phyloP scores from a whole-genome alignment of 1,139 yeast genomes.

The Candida albicans region DNA sequence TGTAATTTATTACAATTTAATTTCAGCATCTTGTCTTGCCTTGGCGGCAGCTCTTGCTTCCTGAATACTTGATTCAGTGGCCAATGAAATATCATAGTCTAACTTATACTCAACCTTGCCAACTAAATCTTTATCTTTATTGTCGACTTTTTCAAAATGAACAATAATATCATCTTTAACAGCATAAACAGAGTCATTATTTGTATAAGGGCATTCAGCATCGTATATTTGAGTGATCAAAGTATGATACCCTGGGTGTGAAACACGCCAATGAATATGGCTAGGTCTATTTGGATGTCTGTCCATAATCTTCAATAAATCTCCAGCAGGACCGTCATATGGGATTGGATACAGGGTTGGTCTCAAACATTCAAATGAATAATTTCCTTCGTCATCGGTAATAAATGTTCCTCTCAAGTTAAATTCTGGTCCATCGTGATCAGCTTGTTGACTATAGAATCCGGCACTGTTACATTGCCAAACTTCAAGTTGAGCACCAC shows the following conservation, averaged over 20 bases:
- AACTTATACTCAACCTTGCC: conserved; percentile 16
- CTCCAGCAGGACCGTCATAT: conserved; percentile 20
- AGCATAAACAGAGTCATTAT: conserved; percentile 31
- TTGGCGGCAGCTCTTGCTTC: conserved; percentile 7
- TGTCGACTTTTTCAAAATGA: conserved; percentile 17
- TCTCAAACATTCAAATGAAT: conserved; percentile 16
- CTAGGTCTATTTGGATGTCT: conserved; percentile 21
- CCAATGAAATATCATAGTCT: conserved; percentile 19
- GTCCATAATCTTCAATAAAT: conserved; percentile 17
- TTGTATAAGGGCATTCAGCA: conserved; percentile 22
- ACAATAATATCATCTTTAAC: conserved; percentile 31
- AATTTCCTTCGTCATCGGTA: conserved; percentile 15
- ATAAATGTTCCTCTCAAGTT: conserved; percentile 19
- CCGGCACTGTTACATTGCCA: conserved; percentile 21
- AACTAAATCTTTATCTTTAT: conserved; percentile 9
- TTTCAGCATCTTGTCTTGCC: conserved; percentile 3
- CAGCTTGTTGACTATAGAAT: conserved; percentile 19
- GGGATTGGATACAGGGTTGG: conserved; percentile 20
- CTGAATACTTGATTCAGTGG: conserved; percentile 18
- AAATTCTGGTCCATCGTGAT: conserved; percentile 25
- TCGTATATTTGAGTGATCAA: conserved; percentile 30
- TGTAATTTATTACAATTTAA: too few relatives aligned
- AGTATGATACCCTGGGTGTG: conserved; percentile 25
- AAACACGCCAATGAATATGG: conserved; percentile 23
- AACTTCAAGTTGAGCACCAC: conserved; percentile 17